These are phyloP conservation scores for Trypanosoma vivax DNA, from an alignment of 208 protist genomes.

Conservation along the genomic window DNA sequence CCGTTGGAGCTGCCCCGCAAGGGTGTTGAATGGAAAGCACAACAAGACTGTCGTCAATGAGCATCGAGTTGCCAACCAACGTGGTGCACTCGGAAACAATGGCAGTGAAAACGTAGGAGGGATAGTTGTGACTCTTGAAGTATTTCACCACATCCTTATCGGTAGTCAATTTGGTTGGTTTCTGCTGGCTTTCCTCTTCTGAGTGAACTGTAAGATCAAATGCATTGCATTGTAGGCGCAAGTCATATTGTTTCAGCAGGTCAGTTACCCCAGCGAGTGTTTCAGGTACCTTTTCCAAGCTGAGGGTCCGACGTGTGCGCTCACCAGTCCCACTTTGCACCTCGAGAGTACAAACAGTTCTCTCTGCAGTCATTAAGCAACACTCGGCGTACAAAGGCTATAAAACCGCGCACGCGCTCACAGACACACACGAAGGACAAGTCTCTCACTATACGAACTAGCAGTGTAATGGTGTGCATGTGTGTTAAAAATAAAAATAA, in stretches of 20 bases:
- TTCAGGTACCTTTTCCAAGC: constrained; percentile 10
- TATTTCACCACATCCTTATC: constrained; percentile 6
- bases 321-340: constrained; percentile 30
- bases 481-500: too few species aligned
- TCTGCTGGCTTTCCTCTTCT: background rate
- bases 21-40: constrained; percentile 15
- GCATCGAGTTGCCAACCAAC: constrained; percentile 7
- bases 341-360: constrained; percentile 33
- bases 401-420: too few species aligned
- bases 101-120: constrained; percentile 8
- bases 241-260: constrained; percentile 46
- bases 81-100: background rate
- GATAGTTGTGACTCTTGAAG: background rate
- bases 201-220: constrained; percentile 38
- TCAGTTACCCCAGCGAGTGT: constrained; percentile 24
- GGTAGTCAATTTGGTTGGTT: background rate
- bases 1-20: background rate
- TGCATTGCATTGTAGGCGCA: constrained; percentile 42
- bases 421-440: constrained; percentile 1
- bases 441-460: too few species aligned
- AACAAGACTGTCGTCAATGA: constrained; percentile 13
- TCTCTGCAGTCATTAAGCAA: constrained; percentile 5
- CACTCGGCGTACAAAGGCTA: too few species aligned
- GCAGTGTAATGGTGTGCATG: too few species aligned
- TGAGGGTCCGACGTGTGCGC: constrained; percentile 44